phyloP scores from a whole-genome alignment of 1,284 basidiomycete genomes.

The Pisolithus thermaeus region DNA sequence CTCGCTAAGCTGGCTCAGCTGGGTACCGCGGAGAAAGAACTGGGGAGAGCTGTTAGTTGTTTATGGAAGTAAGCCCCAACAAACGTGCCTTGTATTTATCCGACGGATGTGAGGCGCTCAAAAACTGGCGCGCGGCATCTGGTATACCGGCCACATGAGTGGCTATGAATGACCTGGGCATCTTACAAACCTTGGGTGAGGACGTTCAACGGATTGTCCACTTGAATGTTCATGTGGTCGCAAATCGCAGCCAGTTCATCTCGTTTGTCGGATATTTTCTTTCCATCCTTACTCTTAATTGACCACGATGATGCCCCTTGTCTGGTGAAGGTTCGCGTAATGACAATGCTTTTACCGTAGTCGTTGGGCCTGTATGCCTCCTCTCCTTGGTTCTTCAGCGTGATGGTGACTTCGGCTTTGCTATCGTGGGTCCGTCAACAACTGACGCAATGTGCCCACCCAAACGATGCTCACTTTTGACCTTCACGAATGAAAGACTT shows the following conservation, averaged over 20 bases:
- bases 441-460: background rate
- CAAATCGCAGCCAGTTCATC: conserved; percentile 84
- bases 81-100: conserved; percentile 83
- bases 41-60: conserved; percentile 26
- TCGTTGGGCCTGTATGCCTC: conserved; percentile 83
- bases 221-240: conserved; percentile 94
- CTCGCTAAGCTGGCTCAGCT: conserved; percentile 81
- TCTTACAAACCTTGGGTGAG: conserved; percentile 71
- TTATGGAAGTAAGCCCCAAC: background rate
- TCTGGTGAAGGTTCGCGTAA: conserved; percentile 78
- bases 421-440: conserved; percentile 31
- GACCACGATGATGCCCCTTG: conserved; percentile 79
- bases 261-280: conserved; percentile 71
- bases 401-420: conserved; percentile 69
- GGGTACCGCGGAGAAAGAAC: conserved; percentile 95
- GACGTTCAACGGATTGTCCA: conserved; percentile 96
- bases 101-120: conserved; percentile 76
- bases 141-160: conserved; percentile 1
- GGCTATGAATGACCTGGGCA: background rate
- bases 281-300: conserved; percentile 70
- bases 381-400: conserved; percentile 82
- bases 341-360: conserved; percentile 81
- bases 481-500: conserved; percentile 90
- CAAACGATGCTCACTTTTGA: conserved; percentile 50
- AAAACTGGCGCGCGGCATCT: conserved; percentile 65